phyloP scores from a whole-genome alignment of 192 early-diverging fungal genomes.

The Kickxella alabastrina region DNA sequence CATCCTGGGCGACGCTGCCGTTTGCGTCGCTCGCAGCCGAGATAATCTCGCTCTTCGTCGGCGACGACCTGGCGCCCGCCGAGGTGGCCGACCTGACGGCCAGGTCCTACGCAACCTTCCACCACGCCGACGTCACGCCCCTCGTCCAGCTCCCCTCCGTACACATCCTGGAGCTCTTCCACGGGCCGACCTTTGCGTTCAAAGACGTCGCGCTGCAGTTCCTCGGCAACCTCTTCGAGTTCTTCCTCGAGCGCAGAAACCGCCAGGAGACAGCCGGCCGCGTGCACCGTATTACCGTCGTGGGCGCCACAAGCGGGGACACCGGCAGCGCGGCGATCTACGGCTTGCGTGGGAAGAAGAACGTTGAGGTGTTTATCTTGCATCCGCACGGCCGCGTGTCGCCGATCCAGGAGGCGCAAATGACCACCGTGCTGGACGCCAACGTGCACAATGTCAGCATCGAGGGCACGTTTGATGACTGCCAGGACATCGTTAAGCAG shows the following conservation, averaged over 20 bases:
- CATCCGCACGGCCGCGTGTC: conserved; percentile 87
- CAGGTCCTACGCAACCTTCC: conserved; percentile 78
- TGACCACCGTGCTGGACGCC: conserved; percentile 90
- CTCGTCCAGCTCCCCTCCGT: conserved; percentile 68
- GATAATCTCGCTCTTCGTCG: conserved; percentile 83
- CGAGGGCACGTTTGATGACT: conserved; percentile 96
- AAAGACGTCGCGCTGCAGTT: conserved; percentile 98
- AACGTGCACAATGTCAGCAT: conserved; percentile 95
- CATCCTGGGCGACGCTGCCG: conserved; percentile 65
- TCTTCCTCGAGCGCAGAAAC: conserved; percentile 81
- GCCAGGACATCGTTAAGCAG: conserved; percentile 92
- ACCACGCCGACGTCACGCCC: conserved; percentile 71
- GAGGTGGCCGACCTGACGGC: conserved; percentile 68
- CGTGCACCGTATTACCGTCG: conserved; percentile 70
- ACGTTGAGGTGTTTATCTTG: conserved; percentile 90
- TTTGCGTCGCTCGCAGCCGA: conserved; percentile 81
- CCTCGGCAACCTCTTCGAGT: conserved; percentile 96
- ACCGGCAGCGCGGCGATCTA: conserved; percentile 99
- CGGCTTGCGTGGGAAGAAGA: conserved; percentile 87
- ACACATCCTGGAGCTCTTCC: conserved; percentile 89
- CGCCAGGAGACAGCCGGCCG: conserved; percentile 4
- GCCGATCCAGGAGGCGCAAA: conserved; percentile 96
- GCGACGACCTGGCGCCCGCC: conserved; percentile 68
- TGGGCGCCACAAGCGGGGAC: conserved; percentile 95
- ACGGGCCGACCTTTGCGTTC: conserved; percentile 97